These are phyloP conservation scores for Leccinum rimulosum DNA, from an alignment of 768 basidiomycete genomes.

Conservation along the genomic window DNA sequence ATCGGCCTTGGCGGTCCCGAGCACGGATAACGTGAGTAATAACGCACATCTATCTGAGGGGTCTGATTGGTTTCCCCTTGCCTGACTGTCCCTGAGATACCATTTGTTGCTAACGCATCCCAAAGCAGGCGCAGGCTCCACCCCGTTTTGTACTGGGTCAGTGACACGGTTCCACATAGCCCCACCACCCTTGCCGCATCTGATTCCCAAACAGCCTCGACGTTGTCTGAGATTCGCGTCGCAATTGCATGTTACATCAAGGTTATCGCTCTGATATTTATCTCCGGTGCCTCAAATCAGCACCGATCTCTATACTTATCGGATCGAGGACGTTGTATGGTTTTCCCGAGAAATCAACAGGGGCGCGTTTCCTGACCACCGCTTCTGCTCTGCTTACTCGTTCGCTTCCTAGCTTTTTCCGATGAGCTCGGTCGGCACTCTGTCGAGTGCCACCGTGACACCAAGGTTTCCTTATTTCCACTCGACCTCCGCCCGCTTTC, in stretches of 20 bases:
- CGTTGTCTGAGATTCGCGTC: slow-evolving; percentile 43
- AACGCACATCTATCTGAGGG: neutral
- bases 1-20: slow-evolving; percentile 40
- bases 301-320: slow-evolving; percentile 53
- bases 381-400: slow-evolving; percentile 50
- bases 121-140: slow-evolving; percentile 29
- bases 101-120: slow-evolving; percentile 26
- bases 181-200: slow-evolving; percentile 1
- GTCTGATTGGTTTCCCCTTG: slow-evolving; percentile 12
- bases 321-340: slow-evolving; percentile 47
- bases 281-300: slow-evolving; percentile 40
- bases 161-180: slow-evolving; percentile 20
- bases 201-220: slow-evolving; percentile 30
- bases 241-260: slow-evolving; percentile 33
- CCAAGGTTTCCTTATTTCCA: slow-evolving; percentile 23
- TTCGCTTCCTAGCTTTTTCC: slow-evolving; percentile 59
- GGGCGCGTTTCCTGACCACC: slow-evolving; percentile 36
- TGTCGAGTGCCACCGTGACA: neutral
- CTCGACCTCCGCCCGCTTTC: slow-evolving; percentile 19
- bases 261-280: slow-evolving; percentile 46
- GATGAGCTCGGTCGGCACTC: slow-evolving; percentile 36
- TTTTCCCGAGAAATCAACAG: slow-evolving; percentile 18
- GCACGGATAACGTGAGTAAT: slow-evolving; percentile 36
- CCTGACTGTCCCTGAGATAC: slow-evolving; percentile 18
- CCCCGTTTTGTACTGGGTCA: slow-evolving; percentile 44